Evolutionary conservation across 2,329 filamentous ascomycete species (phyloP).

Genomic region (Scedosporium minutisporum): DNA sequence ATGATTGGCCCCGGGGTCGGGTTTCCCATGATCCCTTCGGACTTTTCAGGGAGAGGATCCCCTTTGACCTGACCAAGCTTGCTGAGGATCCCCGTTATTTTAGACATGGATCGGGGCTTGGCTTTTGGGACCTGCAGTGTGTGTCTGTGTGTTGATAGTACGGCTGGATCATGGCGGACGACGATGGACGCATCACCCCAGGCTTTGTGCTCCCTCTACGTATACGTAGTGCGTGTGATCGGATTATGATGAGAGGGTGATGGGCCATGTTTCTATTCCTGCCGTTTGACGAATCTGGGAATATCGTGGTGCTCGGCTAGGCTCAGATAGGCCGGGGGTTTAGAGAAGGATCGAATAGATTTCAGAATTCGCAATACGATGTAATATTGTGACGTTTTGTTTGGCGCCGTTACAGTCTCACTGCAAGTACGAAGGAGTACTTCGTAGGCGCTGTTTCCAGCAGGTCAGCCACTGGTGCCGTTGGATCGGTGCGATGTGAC

Average conservation of each 20-base stretch:
- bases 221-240: background rate
- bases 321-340: background rate
- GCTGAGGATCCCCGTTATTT: background rate
- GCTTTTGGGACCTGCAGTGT: constrained; percentile 1
- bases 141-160: background rate
- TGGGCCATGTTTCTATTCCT: background rate
- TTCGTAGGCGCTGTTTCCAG: background rate
- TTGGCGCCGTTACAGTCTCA: too few relatives aligned
- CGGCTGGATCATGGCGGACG: background rate
- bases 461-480: too few relatives aligned
- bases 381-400: too few relatives aligned
- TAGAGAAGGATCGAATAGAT: too few relatives aligned
- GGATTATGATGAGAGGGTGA: background rate
- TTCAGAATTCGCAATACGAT: too few relatives aligned
- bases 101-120: background rate
- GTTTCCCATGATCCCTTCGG: too few relatives aligned
- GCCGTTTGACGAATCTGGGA: background rate
- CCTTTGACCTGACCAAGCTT: background rate
- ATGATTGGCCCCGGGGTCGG: too few relatives aligned
- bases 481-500: background rate
- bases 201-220: background rate
- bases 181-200: background rate
- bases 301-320: background rate
- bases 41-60: too few relatives aligned
- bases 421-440: background rate